A percentile compares a stretch with the other conserved stretches of the same genome.
These are phyloP conservation scores for Capronia coronata DNA, from an alignment of 2,329 filamentous ascomycete species.

Conservation along the genomic window DNA sequence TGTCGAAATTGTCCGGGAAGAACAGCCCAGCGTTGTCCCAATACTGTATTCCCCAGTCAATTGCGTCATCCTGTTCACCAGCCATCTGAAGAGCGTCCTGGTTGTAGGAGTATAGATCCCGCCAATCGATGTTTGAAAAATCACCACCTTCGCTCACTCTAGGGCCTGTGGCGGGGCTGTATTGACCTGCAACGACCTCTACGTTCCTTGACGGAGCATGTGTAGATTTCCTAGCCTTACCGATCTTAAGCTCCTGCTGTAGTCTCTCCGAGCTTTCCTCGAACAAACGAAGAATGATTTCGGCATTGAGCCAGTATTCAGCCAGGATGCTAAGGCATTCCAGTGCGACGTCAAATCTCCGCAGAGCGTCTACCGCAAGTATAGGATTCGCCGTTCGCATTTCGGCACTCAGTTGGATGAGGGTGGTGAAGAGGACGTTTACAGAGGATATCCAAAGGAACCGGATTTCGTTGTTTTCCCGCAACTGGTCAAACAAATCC, in stretches of 20 bases:
- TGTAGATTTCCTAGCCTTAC: not conserved
- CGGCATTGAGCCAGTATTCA: not conserved
- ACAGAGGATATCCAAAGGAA: not conserved
- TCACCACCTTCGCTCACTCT: not conserved
- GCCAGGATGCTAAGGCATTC: not conserved
- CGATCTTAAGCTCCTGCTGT: not conserved
- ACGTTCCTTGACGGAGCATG: not conserved
- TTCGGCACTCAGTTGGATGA: not conserved
- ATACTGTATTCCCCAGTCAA: not conserved
- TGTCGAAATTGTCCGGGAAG: not conserved
- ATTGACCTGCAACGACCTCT: not conserved
- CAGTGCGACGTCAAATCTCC: not conserved
- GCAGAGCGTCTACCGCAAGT: not conserved
- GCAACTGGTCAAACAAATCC: not conserved
- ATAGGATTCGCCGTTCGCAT: slow-evolving; percentile 3
- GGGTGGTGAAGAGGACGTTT: slow-evolving; percentile 1
- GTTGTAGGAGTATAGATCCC: not conserved
- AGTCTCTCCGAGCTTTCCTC: not conserved
- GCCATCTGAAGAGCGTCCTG: not conserved
- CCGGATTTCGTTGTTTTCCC: not conserved
- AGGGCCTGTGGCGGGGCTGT: not conserved
- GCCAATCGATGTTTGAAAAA: not conserved
- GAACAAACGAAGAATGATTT: not conserved
- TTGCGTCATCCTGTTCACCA: not conserved
- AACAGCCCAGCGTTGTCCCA: not conserved